A percentile compares a stretch with the other conserved stretches of the same genome.
Conservation (phyloP, 1,284 basidiomycete genomes). For the Moesziomyces sp. region DNA sequence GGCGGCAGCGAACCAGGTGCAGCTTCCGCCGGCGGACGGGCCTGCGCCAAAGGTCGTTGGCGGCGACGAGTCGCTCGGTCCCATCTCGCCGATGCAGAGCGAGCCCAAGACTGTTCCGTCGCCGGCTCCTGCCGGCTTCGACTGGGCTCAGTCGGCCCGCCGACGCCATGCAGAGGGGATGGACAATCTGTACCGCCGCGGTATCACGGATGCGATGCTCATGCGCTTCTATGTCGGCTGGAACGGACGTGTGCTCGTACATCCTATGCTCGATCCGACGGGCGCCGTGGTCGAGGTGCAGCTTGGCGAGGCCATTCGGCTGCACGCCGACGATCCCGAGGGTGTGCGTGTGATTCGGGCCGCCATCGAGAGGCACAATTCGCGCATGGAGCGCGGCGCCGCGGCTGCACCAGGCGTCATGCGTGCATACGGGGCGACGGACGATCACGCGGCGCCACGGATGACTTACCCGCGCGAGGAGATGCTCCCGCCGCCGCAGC, state of each 20-base stretch:
- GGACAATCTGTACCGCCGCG: constrained; percentile 61
- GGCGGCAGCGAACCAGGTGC: constrained; percentile 8
- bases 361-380: constrained; percentile 28
- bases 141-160: constrained; percentile 32
- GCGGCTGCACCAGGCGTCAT: constrained; percentile 1
- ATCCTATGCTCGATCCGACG: constrained; percentile 42
- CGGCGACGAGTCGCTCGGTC: constrained; percentile 20
- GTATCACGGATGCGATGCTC: constrained; percentile 65
- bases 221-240: constrained; percentile 61
- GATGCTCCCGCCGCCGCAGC: constrained; percentile 15
- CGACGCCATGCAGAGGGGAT: constrained; percentile 60
- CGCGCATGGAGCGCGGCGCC: constrained; percentile 17
- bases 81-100: constrained; percentile 17
- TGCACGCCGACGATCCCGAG: constrained; percentile 57
- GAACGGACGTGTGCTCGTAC: constrained; percentile 63
- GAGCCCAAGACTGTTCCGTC: constrained; percentile 14
- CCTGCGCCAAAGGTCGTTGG: constrained; percentile 12
- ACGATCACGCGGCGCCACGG: constrained; percentile 9
- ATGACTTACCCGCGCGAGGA: constrained; percentile 16
- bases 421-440: constrained; percentile 14
- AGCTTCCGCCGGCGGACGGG: constrained; percentile 2
- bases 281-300: constrained; percentile 46
- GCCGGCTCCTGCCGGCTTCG: constrained; percentile 11
- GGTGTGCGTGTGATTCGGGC: constrained; percentile 53
- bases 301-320: constrained; percentile 50